Evolutionary conservation across 2,329 filamentous ascomycete species (phyloP).

Genomic region (Graphiopsis chlorocephala): DNA sequence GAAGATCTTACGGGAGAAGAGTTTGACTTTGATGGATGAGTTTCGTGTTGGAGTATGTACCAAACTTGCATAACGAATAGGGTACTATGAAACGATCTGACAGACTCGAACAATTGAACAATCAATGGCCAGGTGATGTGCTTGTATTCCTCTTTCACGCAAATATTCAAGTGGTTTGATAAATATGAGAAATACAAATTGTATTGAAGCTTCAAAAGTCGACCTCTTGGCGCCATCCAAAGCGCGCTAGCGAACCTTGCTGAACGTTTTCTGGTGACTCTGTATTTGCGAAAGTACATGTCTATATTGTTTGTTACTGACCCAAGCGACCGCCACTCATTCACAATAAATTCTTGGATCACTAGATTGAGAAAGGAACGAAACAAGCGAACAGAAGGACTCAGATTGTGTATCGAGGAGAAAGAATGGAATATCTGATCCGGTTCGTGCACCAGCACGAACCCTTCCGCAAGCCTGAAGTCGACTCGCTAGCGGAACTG

Average conservation of each 20-base stretch:
- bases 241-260: conserved; percentile 15
- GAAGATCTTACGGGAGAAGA: conserved; percentile 30
- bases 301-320: background rate
- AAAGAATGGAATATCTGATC: conserved; percentile 71
- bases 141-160: background rate
- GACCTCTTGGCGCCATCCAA: background rate
- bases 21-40: conserved; percentile 7
- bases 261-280: conserved; percentile 16
- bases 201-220: background rate
- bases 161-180: no score
- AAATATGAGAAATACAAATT: no score
- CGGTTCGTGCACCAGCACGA: conserved; percentile 88
- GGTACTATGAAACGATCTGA: background rate
- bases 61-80: background rate
- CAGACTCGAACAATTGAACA: background rate
- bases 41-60: background rate
- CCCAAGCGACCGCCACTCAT: background rate
- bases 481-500: conserved; percentile 73
- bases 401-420: background rate
- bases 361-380: background rate
- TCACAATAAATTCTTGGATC: background rate
- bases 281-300: background rate
- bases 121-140: background rate
- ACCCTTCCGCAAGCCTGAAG: conserved; percentile 82
- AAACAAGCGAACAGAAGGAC: background rate